Evolutionary conservation across 2,329 filamentous ascomycete species (phyloP).

Genomic region (Colletotrichum australisinense): DNA sequence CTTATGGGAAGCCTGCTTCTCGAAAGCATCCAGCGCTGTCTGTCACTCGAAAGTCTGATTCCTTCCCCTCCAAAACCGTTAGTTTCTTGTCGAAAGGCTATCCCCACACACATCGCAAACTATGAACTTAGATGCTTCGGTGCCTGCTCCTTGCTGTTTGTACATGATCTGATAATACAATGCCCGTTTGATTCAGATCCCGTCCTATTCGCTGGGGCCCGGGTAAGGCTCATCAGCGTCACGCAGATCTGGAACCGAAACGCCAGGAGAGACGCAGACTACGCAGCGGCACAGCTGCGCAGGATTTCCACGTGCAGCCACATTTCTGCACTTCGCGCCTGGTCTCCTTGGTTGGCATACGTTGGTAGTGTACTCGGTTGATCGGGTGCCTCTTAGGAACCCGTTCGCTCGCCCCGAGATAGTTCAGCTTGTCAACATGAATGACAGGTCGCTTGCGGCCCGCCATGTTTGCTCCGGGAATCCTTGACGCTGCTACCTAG

Average conservation of each 20-base stretch:
- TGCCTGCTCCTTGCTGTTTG: constrained; percentile 14
- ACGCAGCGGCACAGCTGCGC: constrained; percentile 21
- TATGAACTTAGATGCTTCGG: neutral
- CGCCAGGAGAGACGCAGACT: constrained; percentile 4
- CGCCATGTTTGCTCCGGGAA: constrained; percentile 10
- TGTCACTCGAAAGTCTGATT: neutral
- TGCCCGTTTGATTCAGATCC: constrained; percentile 2
- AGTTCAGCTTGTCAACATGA: constrained; percentile 12
- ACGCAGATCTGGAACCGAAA: constrained; percentile 26
- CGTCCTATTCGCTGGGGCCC: neutral
- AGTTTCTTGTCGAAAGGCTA: neutral
- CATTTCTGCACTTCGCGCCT: neutral
- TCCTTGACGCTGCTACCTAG: neutral
- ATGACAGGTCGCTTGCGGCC: constrained; percentile 3
- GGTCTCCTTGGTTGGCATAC: neutral
- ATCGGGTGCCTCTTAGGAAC: constrained; percentile 7
- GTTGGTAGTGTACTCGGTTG: neutral
- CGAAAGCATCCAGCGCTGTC: neutral
- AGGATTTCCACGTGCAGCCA: constrained; percentile 12
- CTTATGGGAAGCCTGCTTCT: constrained; percentile 3
- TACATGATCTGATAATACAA: constrained; percentile 28
- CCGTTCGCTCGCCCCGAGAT: neutral
- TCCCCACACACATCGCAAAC: neutral
- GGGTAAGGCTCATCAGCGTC: constrained; percentile 9
- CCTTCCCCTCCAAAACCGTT: neutral